Evolutionary conservation across 1,284 basidiomycete genomes (phyloP).

Genomic region (Vanrija humicola): DNA sequence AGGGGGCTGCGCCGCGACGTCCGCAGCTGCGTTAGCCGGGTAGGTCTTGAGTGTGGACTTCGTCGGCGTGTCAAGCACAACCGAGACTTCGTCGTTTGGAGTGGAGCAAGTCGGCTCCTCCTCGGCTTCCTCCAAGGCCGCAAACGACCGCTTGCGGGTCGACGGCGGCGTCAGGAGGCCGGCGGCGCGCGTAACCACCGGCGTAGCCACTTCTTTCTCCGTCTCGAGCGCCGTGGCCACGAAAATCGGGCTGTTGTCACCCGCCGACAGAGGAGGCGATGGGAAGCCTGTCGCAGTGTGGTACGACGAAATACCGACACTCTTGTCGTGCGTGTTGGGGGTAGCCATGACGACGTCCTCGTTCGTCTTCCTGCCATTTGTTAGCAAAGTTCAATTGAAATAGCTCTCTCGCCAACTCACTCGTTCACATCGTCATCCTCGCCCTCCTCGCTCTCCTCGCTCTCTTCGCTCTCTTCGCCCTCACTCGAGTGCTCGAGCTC

Average conservation of each 20-base stretch:
- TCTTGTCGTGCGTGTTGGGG: neutral
- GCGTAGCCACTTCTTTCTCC: neutral
- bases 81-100: neutral
- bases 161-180: neutral
- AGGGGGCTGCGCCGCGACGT: slow-evolving; percentile 1
- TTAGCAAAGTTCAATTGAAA: too few species aligned
- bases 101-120: too few species aligned
- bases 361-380: neutral
- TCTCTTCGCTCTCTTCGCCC: neutral
- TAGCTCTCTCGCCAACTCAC: too few species aligned
- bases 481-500: slow-evolving; percentile 1
- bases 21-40: neutral
- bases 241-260: neutral
- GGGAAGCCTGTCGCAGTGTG: neutral
- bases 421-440: neutral
- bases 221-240: neutral
- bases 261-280: neutral
- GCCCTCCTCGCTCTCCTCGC: neutral
- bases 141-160: neutral
- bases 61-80: neutral
- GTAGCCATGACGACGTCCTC: neutral
- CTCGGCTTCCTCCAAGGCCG: neutral
- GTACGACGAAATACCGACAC: too few species aligned
- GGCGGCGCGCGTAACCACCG: neutral
- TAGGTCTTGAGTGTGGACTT: neutral